phyloP scores from a whole-genome alignment of 2,329 filamentous ascomycete genomes.

The Zymoseptoria brevis region DNA sequence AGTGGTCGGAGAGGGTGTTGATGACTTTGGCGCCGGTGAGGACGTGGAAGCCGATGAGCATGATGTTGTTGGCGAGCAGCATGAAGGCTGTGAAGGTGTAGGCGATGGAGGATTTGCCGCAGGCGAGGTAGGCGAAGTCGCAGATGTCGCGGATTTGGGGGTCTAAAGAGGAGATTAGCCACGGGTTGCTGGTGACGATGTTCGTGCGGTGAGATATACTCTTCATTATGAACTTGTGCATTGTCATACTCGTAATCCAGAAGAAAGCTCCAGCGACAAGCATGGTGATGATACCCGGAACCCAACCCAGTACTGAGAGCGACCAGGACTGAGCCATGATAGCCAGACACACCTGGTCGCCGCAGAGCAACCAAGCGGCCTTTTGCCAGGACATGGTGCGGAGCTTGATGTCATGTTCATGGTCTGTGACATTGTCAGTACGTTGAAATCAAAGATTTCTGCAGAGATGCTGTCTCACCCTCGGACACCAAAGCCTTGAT shows the following conservation, averaged over 20 bases:
- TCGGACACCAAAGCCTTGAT: background rate
- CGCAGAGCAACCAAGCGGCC: constrained; percentile 41
- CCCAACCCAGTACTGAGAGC: constrained; percentile 42
- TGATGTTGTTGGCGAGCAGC: constrained; percentile 46
- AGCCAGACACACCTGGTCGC: constrained; percentile 45
- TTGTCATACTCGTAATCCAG: constrained; percentile 45
- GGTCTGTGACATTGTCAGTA: constrained; percentile 27
- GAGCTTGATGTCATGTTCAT: constrained; percentile 44
- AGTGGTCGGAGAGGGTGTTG: constrained; percentile 44
- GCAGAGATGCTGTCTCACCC: background rate
- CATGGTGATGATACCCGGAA: constrained; percentile 43
- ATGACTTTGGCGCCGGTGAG: constrained; percentile 43
- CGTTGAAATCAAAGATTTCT: background rate
- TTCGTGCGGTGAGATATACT: background rate
- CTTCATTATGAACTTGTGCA: constrained; percentile 48
- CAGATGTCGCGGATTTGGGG: constrained; percentile 45
- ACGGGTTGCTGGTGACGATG: too few species aligned
- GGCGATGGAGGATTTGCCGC: constrained; percentile 37
- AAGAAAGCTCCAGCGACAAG: constrained; percentile 39
- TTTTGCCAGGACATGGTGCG: constrained; percentile 49
- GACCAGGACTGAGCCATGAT: constrained; percentile 48
- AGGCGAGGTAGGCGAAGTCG: constrained; percentile 43
- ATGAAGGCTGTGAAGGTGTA: constrained; percentile 42
- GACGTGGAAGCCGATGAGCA: constrained; percentile 45
- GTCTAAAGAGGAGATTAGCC: constrained; percentile 13